Base-by-base conservation (phyloP, 768 basidiomycete species). In the Hericium rajendrae region DNA sequence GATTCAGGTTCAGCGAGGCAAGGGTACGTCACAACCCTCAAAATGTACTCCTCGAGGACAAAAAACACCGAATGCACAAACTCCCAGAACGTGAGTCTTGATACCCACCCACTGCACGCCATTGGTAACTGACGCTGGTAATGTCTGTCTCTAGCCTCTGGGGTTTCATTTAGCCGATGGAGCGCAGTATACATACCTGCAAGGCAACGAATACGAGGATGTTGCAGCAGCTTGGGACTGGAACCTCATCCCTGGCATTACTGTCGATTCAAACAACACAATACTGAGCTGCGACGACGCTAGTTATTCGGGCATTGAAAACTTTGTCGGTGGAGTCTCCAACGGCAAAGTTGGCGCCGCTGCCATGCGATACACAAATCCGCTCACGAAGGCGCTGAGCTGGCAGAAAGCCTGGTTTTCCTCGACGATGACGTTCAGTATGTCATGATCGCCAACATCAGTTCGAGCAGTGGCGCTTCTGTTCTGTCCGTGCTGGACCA, bases 361-460 rank as follows among this genome's bases (percentile, higher is more conserved):
- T 0, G 83, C 75, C 22, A 85, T 86, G 84, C 75, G 78, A 51
- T 89, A 81, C 65, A 79, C 78, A 24, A 88, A 87, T 64, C 85
- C 87, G 4, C 56, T 72, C 50, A 86, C 83, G 4, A 62, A 71
- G 15, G 63, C 73, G 10, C 67, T 88, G 37, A 66, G 71, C 46
- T 89, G 78, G 76, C 83, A 85, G 63, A 88, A 88, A 69, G 76
- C 79, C 0, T 86, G 83, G 87, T 88, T 71, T 88, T 86, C 77
- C 72, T 88, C 38, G 75, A 78, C 13, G 69, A 81, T 62, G 82
- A 84, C 58, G 71, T 82, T 10, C 83, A 85, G 62, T 76, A 81
- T 60, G 80, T 87, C 60, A 81, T 82, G 76, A 64, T 87, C 24
- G 74, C 81, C 52, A 72, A 71, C 59, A 68, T 86, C 48, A 64